These are phyloP conservation scores for Umbelopsis vinacea DNA, from an alignment of 192 early-diverging fungal genomes.

Conservation along the genomic window DNA sequence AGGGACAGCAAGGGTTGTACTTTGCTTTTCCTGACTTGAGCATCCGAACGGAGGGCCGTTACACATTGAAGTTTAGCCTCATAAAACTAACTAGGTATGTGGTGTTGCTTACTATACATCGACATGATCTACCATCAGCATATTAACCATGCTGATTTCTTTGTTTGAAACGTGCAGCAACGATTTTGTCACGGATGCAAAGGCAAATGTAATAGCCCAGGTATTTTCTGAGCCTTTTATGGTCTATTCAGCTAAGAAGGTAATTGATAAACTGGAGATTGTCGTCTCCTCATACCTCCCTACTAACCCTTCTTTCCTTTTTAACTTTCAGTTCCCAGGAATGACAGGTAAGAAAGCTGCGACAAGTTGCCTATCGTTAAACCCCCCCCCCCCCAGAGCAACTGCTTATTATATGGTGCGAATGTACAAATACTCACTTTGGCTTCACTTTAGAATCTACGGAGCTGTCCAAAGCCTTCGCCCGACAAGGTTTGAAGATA, in stretches of 20 bases:
- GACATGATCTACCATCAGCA: background rate
- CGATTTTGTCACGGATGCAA: slow-evolving; percentile 51
- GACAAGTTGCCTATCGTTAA: background rate
- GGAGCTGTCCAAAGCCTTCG: slow-evolving; percentile 73
- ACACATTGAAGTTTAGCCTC: slow-evolving; percentile 69
- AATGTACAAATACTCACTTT: background rate
- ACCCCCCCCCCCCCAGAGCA: too few species aligned
- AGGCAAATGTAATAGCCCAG: slow-evolving; percentile 55
- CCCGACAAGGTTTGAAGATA: slow-evolving; percentile 81
- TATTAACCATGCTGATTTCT: slow-evolving; percentile 18
- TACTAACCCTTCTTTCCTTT: too few species aligned
- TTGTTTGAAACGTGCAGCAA: slow-evolving; percentile 39
- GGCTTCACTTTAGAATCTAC: slow-evolving; percentile 67
- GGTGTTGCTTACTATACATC: background rate
- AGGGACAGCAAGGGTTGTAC: slow-evolving; percentile 69
- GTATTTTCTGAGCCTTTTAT: slow-evolving; percentile 71
- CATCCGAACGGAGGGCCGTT: slow-evolving; percentile 74
- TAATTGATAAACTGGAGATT: slow-evolving; percentile 3
- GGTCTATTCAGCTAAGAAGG: slow-evolving; percentile 80
- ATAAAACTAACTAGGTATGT: slow-evolving; percentile 56
- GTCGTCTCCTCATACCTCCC: too few species aligned
- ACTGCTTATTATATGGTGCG: background rate
- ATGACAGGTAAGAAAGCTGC: slow-evolving; percentile 68
- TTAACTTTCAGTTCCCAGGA: slow-evolving; percentile 60
- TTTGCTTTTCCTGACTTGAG: slow-evolving; percentile 82